Conservation (phyloP, 495 filamentous ascomycete species). For the Lasiosphaeria ovina region DNA sequence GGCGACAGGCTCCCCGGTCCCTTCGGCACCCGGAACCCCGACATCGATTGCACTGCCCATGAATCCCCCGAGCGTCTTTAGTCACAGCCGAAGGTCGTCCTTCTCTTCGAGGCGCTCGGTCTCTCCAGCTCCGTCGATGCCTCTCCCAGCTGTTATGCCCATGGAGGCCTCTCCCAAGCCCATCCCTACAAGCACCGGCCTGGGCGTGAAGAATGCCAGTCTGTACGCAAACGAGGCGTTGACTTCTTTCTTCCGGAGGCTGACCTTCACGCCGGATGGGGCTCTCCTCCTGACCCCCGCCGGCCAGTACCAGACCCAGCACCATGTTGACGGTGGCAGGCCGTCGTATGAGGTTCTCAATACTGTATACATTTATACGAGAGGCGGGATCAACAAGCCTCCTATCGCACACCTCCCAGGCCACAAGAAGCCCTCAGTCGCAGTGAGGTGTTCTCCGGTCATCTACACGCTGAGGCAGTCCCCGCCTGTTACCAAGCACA, state of each 20-base stretch:
- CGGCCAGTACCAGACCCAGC: conserved; percentile 87
- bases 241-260: conserved; percentile 92
- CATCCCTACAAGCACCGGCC: conserved; percentile 49
- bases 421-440: conserved; percentile 97
- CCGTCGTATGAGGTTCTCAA: conserved; percentile 84
- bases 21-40: conserved; percentile 94
- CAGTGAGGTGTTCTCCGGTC: conserved; percentile 88
- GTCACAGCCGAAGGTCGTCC: conserved; percentile 89
- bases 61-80: conserved; percentile 87
- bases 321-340: conserved; percentile 68
- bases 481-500: conserved; percentile 71
- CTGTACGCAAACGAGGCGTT: conserved; percentile 98
- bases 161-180: conserved; percentile 84
- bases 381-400: conserved; percentile 94
- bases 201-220: conserved; percentile 77
- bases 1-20: conserved; percentile 74
- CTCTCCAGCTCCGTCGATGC: conserved; percentile 93
- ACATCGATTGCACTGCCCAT: conserved; percentile 87
- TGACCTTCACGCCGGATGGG: conserved; percentile 94
- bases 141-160: conserved; percentile 94
- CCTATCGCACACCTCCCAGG: conserved; percentile 97
- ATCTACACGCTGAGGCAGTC: conserved; percentile 77
- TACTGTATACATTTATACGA: conserved; percentile 96
- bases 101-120: conserved; percentile 92
- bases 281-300: conserved; percentile 94